Evolutionary conservation across 192 early-diverging fungal genomes (phyloP), one percentile per base, ranked within the genome.

Genomic region (Rhizophagus prolifer): DNA sequence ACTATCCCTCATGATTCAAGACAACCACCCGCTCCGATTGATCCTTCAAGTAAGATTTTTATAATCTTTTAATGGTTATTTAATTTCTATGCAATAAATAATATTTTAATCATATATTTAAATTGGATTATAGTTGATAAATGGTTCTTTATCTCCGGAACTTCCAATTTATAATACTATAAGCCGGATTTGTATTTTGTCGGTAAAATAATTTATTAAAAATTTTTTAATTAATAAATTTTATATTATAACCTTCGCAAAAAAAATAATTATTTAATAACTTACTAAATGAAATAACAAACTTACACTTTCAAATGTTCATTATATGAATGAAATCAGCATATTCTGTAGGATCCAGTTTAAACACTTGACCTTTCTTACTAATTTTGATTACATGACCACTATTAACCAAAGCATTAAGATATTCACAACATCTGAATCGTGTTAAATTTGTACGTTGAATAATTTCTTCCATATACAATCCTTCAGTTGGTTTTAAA

Each of bases 131-230:
- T 50, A 76, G 89, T 98, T 79, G 94, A 96, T 91, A 98, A 98
- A 92, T 98, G 97, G 97, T 98, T 97, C 91, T 98, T 94, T 88
- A 93, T 98, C 79, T 93, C 92, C 38, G 96, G 92, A 54, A 90
- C 88, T 38, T 87, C 90, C 59, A 90, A 84, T 81, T 78, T 84
- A 78, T 84, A 84, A 84, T 73, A 38, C 5, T 38, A 38, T 38
- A 31, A 1, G 1, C 1, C 3, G 1, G 3, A 38, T 38, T 38
- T 38, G 5, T 2, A 1, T 38, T 38, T 5, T 0, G 36, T 38
- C 7, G 36, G 2, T 41, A 41, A 64, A 16, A 64, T 26, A 64
- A 23, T 60, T 60, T 23, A 60, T 60, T 60, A n/a, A 9, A 38
- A 38, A 38, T 38, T 38, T 38, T 31, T 38, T 38, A 38, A 38